Evolutionary conservation across 176 grass and related monocot species (phyloP), one percentile per base, ranked within the genome.

Genomic region (Aegilops longissima): DNA sequence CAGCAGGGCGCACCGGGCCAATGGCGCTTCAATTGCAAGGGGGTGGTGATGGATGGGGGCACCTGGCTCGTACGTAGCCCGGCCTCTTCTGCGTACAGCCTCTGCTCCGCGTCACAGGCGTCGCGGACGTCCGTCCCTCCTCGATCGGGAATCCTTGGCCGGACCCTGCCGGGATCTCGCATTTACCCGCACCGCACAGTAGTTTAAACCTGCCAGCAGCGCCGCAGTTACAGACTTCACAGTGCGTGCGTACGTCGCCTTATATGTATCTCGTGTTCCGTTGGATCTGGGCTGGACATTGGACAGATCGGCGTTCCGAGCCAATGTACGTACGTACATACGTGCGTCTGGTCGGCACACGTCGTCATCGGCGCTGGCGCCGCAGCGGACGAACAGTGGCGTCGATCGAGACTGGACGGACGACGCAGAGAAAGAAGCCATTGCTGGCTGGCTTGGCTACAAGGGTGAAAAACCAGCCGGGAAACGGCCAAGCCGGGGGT

Each of bases 71-170:
- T 47, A 47, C 62, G 63, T 11, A 9, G 0, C 42, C 64, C 74
- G 31, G 79, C 70, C 12, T 31, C 70, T 82, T 82, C 61, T 18
- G 71, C 42, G n/a, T 79, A 80, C 87, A 89, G 38, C 24, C 87
- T 66, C 82, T 89, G 82, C 42, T 20, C 12, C 11, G 76, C 68
- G 2, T 85, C 88, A 81, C 83, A 81, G 42, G 77, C 81, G 75
- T 30, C 21, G 70, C 44, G 67, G 14, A 42, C 56, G 25, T 73
- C 70, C 38, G 65, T 66, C 63, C 30, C 24, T 30, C 56, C 42
- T 81, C 29, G 0, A 14, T 49, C 71, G 40, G 44, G 65, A 64
- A 14, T 3, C 1, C 40, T 61, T 80, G 76, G 69, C 54, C 18
- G 54, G 0, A 20, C 56, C 56, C 56, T 59, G 56, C 56, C 56